Evolutionary conservation across 2,329 filamentous ascomycete genomes (phyloP).

Genomic region (Lachnellula subtilissima): DNA sequence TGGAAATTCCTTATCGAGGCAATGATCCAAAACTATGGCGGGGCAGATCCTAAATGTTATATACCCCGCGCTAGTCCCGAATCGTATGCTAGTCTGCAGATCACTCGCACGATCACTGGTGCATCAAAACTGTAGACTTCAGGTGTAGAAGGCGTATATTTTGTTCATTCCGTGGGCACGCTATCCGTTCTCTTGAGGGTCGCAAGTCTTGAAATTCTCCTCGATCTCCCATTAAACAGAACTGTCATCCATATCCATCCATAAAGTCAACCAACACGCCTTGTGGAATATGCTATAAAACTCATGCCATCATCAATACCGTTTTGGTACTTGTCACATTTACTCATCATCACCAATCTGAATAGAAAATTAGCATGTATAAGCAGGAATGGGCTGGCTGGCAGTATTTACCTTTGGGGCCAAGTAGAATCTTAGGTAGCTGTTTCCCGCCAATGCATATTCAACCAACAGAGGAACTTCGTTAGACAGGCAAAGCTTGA

Average conservation of each 20-base stretch:
- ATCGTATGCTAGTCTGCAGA: neutral
- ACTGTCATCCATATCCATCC: slow-evolving; percentile 27
- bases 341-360: slow-evolving; percentile 69
- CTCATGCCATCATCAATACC: slow-evolving; percentile 26
- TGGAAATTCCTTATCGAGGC: neutral
- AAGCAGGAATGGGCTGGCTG: neutral
- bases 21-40: slow-evolving; percentile 1
- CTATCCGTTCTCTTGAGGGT: neutral
- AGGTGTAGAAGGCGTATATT: slow-evolving; percentile 5
- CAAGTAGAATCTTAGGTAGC: slow-evolving; percentile 94
- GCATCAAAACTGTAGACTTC: neutral
- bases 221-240: slow-evolving; percentile 1
- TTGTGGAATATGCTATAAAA: slow-evolving; percentile 26
- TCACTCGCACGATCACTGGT: neutral
- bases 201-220: neutral
- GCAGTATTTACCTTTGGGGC: slow-evolving; percentile 74
- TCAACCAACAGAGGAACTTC: slow-evolving; percentile 96
- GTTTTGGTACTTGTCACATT: slow-evolving; percentile 16
- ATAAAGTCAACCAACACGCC: slow-evolving; percentile 31
- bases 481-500: slow-evolving; percentile 91
- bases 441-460: slow-evolving; percentile 75
- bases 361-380: slow-evolving; percentile 16
- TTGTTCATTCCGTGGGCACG: slow-evolving; percentile 14
- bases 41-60: slow-evolving; percentile 2
- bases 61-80: slow-evolving; percentile 23